phyloP scores from a whole-genome alignment of 106 monocot genomes.

The Allium fistulosum region DNA sequence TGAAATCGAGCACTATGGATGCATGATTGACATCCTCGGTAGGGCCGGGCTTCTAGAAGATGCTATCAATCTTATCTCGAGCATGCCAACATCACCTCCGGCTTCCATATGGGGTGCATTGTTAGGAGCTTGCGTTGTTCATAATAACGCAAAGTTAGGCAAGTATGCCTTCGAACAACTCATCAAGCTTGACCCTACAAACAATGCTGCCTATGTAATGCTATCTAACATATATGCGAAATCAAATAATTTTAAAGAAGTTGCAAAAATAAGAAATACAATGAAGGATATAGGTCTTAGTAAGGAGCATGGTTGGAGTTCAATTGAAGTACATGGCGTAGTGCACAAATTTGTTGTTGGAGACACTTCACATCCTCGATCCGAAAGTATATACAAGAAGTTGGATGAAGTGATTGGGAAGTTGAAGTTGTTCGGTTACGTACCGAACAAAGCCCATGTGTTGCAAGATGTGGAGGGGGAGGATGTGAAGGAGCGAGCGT shows the following conservation, averaged over 20 bases:
- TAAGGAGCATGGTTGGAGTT: slow-evolving; percentile 35
- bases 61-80: slow-evolving; percentile 22
- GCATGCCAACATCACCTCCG: slow-evolving; percentile 24
- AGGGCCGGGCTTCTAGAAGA: slow-evolving; percentile 44
- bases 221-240: slow-evolving; percentile 38
- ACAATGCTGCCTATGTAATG: slow-evolving; percentile 32
- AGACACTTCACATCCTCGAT: slow-evolving; percentile 23
- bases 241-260: slow-evolving; percentile 23
- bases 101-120: slow-evolving; percentile 39
- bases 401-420: slow-evolving; percentile 23
- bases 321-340: slow-evolving; percentile 25
- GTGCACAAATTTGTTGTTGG: slow-evolving; percentile 34
- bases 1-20: slow-evolving; percentile 30
- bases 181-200: slow-evolving; percentile 22
- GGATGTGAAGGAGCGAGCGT: slow-evolving; percentile 18
- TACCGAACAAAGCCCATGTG: slow-evolving; percentile 14
- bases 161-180: slow-evolving; percentile 17
- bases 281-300: slow-evolving; percentile 17
- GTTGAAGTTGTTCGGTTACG: slow-evolving; percentile 21
- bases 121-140: slow-evolving; percentile 39
- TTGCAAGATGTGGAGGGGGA: slow-evolving; percentile 39
- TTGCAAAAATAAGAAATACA: slow-evolving; percentile 26
- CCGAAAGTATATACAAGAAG: slow-evolving; percentile 22
- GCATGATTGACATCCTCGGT: slow-evolving; percentile 57
- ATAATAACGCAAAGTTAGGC: slow-evolving; percentile 24